Percentiles rank a stretch among this genome's conserved stretches.
These are phyloP conservation scores for Cladosporium sp. DNA, from an alignment of 2,329 filamentous ascomycete genomes.

Conservation along the genomic window DNA sequence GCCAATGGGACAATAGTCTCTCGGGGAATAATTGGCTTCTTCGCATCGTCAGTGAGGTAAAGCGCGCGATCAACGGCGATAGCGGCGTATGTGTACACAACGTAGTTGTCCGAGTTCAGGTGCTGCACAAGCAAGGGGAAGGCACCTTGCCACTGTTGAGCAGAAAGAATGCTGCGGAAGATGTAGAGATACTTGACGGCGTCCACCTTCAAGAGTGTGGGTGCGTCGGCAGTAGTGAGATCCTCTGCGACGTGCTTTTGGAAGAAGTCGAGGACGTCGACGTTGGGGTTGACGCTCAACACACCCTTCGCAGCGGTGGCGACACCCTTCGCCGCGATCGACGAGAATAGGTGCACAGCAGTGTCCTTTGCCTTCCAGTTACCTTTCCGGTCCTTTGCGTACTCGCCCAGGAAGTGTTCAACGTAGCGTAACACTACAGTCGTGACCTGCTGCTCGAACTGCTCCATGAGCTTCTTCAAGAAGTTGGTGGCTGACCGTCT, in stretches of 20 bases:
- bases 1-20: constrained; percentile 75
- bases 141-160: constrained; percentile 85
- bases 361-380: constrained; percentile 99
- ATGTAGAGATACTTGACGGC: constrained; percentile 97
- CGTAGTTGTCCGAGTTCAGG: constrained; percentile 83
- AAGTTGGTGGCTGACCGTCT: constrained; percentile 93
- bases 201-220: constrained; percentile 91
- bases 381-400: constrained; percentile 60
- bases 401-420: constrained; percentile 72
- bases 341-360: constrained; percentile 92
- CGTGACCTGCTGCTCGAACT: constrained; percentile 81
- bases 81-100: constrained; percentile 95
- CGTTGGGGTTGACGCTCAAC: constrained; percentile 68
- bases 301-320: constrained; percentile 86
- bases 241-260: constrained; percentile 89
- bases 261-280: constrained; percentile 93
- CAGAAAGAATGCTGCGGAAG: constrained; percentile 90
- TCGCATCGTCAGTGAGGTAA: constrained; percentile 71
- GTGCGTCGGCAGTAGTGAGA: constrained; percentile 65
- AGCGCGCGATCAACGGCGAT: constrained; percentile 94
- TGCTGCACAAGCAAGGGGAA: constrained; percentile 90
- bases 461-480: constrained; percentile 79
- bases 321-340: constrained; percentile 86
- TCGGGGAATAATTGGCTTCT: constrained; percentile 74
- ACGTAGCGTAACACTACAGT: constrained; percentile 84